These are phyloP conservation scores for Spergularia marina DNA, from an alignment of 148 eudicot species.

Conservation along the genomic window DNA sequence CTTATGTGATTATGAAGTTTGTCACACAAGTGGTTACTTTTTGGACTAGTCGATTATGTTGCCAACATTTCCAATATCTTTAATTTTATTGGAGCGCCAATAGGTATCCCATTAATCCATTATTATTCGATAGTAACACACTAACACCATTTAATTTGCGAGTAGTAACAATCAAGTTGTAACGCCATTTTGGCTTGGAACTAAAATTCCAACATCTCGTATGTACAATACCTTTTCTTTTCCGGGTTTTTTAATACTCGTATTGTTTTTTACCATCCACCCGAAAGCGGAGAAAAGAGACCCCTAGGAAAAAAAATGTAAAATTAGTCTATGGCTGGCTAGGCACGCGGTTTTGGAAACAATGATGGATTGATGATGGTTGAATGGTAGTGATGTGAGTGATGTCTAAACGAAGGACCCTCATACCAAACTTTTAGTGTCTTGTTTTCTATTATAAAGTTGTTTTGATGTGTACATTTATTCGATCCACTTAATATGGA, in stretches of 20 bases:
- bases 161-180: too few relatives aligned
- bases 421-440: conserved; percentile 16
- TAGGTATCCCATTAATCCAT: too few relatives aligned
- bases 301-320: neutral
- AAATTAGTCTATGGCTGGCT: conserved; percentile 11
- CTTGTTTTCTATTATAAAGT: neutral
- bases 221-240: neutral
- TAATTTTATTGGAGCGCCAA: too few relatives aligned
- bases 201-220: neutral
- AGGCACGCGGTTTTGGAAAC: conserved; percentile 16
- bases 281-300: neutral
- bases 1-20: too few relatives aligned
- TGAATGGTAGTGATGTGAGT: conserved; percentile 1
- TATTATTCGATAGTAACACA: too few relatives aligned
- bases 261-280: neutral
- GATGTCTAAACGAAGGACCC: conserved; percentile 20
- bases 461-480: neutral
- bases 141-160: too few relatives aligned
- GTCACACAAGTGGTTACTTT: too few relatives aligned
- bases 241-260: neutral
- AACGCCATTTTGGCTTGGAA: too few relatives aligned
- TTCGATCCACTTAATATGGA: neutral
- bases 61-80: too few relatives aligned
- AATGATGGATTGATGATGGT: conserved; percentile 11
- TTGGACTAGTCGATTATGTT: too few relatives aligned